A percentile compares a stretch with the other conserved stretches of the same genome.
Evolutionary conservation across 2,329 filamentous ascomycete genomes (phyloP).

Genomic region (Scedosporium minutisporum): DNA sequence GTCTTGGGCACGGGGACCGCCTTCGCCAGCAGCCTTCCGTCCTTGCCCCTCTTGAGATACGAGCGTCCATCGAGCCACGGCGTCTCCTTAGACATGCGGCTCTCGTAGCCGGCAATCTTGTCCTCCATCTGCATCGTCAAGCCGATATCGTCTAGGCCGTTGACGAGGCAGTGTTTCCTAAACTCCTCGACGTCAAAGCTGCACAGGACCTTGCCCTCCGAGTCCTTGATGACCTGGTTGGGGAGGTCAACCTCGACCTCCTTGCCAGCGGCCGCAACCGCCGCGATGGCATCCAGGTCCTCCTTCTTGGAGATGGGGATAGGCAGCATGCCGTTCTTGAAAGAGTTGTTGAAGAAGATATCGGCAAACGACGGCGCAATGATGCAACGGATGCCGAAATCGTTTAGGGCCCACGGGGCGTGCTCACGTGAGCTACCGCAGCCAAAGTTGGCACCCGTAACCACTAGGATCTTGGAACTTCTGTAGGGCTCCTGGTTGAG

Average conservation of each 20-base stretch:
- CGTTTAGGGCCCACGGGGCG: slow-evolving; percentile 91
- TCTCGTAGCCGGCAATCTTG: slow-evolving; percentile 79
- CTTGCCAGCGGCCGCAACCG: slow-evolving; percentile 66
- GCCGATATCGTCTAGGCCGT: slow-evolving; percentile 92
- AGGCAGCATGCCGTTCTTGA: slow-evolving; percentile 99
- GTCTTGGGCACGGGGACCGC: slow-evolving; percentile 71
- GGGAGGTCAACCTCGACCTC: slow-evolving; percentile 87
- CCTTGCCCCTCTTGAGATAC: slow-evolving; percentile 57
- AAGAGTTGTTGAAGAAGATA: slow-evolving; percentile 99
- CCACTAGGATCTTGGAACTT: slow-evolving; percentile 77
- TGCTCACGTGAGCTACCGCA: slow-evolving; percentile 91
- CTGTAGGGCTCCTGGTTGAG: slow-evolving; percentile 87
- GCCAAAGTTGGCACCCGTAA: slow-evolving; percentile 88
- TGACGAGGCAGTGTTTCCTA: slow-evolving; percentile 85
- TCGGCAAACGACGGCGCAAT: slow-evolving; percentile 68
- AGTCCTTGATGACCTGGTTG: slow-evolving; percentile 72
- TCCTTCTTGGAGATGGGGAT: slow-evolving; percentile 61
- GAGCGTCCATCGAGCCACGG: slow-evolving; percentile 87
- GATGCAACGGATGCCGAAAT: slow-evolving; percentile 91
- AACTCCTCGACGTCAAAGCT: slow-evolving; percentile 86
- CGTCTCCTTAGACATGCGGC: slow-evolving; percentile 63
- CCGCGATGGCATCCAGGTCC: slow-evolving; percentile 60
- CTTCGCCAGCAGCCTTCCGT: slow-evolving; percentile 47
- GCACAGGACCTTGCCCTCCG: slow-evolving; percentile 62
- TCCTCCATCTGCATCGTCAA: slow-evolving; percentile 87